phyloP scores from a whole-genome alignment of 2,329 filamentous ascomycete species.

The Tolypocladium sp. region DNA sequence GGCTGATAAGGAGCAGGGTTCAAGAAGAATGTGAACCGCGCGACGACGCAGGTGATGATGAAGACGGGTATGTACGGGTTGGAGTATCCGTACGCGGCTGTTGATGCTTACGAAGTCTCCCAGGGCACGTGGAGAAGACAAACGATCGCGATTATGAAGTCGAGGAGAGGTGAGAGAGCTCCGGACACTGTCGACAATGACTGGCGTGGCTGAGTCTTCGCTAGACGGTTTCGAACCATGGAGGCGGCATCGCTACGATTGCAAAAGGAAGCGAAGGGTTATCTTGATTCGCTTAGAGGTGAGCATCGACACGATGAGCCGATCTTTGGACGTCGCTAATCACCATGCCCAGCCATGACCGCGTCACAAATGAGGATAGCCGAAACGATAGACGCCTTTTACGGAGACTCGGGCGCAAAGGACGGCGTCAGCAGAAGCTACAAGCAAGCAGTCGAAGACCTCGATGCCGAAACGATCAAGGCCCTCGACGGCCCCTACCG shows the following conservation, averaged over 20 bases:
- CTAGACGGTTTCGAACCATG: conserved; percentile 91
- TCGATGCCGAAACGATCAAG: conserved; percentile 97
- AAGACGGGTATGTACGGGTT: conserved; percentile 64
- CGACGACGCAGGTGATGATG: conserved; percentile 99
- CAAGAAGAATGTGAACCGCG: conserved; percentile 94
- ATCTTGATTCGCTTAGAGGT: conserved; percentile 91
- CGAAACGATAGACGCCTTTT: conserved; percentile 98
- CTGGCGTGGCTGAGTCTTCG: conserved; percentile 9
- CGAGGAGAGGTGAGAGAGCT: conserved; percentile 64
- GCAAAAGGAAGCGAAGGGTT: conserved; percentile 97
- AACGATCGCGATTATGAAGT: conserved; percentile 99
- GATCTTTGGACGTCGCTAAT: background rate
- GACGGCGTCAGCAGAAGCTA: conserved; percentile 95
- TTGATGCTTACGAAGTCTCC: background rate
- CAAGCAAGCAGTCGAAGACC: conserved; percentile 95
- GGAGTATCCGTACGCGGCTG: too few species aligned
- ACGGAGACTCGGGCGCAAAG: conserved; percentile 87
- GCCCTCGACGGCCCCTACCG: conserved; percentile 92
- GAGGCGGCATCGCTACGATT: conserved; percentile 85
- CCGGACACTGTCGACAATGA: background rate
- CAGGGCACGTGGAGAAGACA: conserved; percentile 94
- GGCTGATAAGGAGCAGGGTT: conserved; percentile 28
- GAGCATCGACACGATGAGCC: background rate
- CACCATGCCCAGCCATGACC: conserved; percentile 69
- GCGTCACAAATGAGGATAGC: conserved; percentile 99